Base-by-base conservation (phyloP, 2,329 filamentous ascomycete genomes). In the Stagonosporopsis chrysanthemi region DNA sequence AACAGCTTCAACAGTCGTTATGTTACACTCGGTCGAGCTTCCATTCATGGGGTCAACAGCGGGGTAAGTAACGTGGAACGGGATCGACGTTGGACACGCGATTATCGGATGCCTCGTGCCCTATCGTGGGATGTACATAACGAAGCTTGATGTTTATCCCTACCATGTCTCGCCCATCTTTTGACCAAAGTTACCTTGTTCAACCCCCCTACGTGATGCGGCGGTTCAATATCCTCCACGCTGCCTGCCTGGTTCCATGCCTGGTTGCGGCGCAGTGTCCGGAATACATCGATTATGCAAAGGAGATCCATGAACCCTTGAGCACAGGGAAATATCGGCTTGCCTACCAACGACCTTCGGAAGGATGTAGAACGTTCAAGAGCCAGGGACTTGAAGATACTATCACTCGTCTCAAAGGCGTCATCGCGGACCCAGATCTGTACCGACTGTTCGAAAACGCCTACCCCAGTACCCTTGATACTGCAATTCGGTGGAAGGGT, bases 381-480 rank as follows among this genome's bases (percentile, higher is more conserved):
- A 79, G 77, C 8, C 74, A 75, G 28, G 69, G 69, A 12, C 73
- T 83, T 3, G 80, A 83, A 65, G 67, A 75, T 43, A 69, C 69
- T 0, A 60, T 82, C 29, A 60, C 57, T 22, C 69, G 70, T 14
- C 68, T 78, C 63, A 58, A 75, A 45, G 60, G 63, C 7, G 70
- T 78, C 23, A 82, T 82, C 57, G 67, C 69, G 22, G 80, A 83
- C 61, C 79, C 79, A 0, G 90, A 93, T 71, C 81, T 92, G 19
- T 87, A 83, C 71, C 82, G 88, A 3, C 79, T 92, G 11, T 92
- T 92, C 69, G 77, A 86, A 64, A 92, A 92, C 71, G 81, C 86
- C 1, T 92, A 86, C 70, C 89, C 90, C 0, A 92, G 91, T 73
- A 91, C 89, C 0, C 80, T 92, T 11, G 89, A 92, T 68, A 91